phyloP scores from a whole-genome alignment of 2,329 filamentous ascomycete species.

The Claviceps sp. region DNA sequence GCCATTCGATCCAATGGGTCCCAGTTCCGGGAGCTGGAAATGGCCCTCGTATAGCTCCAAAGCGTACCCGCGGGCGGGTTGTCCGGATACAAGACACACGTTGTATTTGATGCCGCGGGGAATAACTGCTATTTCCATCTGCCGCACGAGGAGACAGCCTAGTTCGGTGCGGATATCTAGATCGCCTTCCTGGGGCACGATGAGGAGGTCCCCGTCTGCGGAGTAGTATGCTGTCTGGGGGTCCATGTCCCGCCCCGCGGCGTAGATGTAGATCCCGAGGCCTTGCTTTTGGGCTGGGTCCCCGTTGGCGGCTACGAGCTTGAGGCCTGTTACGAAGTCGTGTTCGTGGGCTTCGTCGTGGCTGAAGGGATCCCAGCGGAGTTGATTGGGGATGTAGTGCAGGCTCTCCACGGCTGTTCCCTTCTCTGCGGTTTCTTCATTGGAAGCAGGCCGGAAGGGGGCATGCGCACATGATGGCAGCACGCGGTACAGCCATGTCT shows the following conservation, averaged over 20 bases:
- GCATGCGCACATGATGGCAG: conserved; percentile 49
- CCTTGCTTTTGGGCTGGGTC: conserved; percentile 69
- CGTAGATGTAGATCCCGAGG: conserved; percentile 68
- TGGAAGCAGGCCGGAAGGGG: conserved; percentile 35
- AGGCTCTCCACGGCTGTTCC: conserved; percentile 12
- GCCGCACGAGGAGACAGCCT: conserved; percentile 59
- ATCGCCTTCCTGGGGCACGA: conserved; percentile 61
- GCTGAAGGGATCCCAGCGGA: conserved; percentile 73
- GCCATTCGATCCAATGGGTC: conserved; percentile 59
- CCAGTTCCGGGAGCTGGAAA: conserved; percentile 57
- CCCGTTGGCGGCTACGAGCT: conserved; percentile 65
- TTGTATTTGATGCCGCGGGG: conserved; percentile 63
- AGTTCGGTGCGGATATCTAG: conserved; percentile 69
- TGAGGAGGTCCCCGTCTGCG: conserved; percentile 65
- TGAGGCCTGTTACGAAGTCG: conserved; percentile 44
- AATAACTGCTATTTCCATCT: conserved; percentile 66
- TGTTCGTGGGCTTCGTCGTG: conserved; percentile 41
- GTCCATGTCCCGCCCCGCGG: conserved; percentile 65
- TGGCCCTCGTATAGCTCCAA: conserved; percentile 63
- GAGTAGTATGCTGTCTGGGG: conserved; percentile 69
- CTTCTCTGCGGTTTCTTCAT: conserved; percentile 7
- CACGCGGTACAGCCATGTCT: conserved; percentile 61
- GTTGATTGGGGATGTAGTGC: conserved; percentile 52
- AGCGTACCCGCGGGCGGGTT: conserved; percentile 55
- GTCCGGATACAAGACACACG: conserved; percentile 45